Conservation (phyloP, 2,329 filamentous ascomycete species). For the Cladosporium sp. region DNA sequence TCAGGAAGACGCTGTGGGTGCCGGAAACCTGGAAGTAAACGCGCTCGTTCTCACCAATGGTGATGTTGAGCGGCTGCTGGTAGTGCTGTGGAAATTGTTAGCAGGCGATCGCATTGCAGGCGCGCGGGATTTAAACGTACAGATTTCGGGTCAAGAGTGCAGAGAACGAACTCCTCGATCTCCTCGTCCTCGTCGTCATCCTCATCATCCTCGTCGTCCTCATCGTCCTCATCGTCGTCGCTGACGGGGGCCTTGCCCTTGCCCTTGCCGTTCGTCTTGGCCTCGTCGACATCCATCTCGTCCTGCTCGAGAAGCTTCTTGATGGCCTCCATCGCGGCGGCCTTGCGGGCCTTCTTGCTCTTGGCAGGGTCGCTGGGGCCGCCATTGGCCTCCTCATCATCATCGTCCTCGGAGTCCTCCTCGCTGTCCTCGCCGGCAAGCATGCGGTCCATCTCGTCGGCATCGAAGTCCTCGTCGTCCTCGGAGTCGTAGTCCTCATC, state of each 20-base stretch:
- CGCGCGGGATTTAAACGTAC: conserved; percentile 47
- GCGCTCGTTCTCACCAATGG: conserved; percentile 77
- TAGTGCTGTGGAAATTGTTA: conserved; percentile 60
- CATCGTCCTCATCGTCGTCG: conserved; percentile 43
- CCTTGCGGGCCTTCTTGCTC: conserved; percentile 77
- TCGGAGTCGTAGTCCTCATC: conserved; percentile 61
- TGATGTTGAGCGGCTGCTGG: conserved; percentile 93
- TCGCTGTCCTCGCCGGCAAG: conserved; percentile 57
- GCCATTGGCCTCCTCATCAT: conserved; percentile 69
- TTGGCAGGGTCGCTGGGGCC: conserved; percentile 87
- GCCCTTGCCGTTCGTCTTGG: conserved; percentile 49
- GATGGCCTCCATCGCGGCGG: conserved; percentile 70
- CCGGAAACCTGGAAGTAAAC: conserved; percentile 90
- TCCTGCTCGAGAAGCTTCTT: conserved; percentile 57
- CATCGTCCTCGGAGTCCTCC: conserved; percentile 45
- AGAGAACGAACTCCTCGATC: conserved; percentile 86
- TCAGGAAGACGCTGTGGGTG: conserved; percentile 84
- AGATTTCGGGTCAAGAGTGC: conserved; percentile 88
- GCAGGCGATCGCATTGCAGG: neutral
- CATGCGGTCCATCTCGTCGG: conserved; percentile 45
- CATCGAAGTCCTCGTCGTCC: conserved; percentile 49
- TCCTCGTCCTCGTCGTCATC: conserved; percentile 59
- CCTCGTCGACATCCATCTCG: conserved; percentile 65
- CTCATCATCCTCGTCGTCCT: conserved; percentile 45
- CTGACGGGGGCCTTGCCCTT: conserved; percentile 68